A percentile compares a stretch with the other conserved stretches of the same genome.
Conservation (phyloP, 768 basidiomycete genomes). For the Gymnopilus dilepis region DNA sequence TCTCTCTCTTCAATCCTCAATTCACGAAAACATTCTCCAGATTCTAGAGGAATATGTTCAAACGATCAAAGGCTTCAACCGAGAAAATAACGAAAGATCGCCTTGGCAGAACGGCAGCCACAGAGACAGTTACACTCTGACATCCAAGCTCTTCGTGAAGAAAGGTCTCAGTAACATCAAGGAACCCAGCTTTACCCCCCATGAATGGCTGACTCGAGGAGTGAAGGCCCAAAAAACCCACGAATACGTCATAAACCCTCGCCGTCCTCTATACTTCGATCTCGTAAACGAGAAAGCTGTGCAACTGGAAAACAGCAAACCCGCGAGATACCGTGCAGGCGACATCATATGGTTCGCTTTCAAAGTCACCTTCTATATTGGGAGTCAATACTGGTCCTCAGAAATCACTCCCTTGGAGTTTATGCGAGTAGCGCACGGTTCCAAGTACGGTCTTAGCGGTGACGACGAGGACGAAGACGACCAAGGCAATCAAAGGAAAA, state of each 20-base stretch:
- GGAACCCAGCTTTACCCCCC: background rate
- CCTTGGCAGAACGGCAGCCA: background rate
- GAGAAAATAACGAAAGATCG: background rate
- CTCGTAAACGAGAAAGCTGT: background rate
- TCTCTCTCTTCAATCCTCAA: too few relatives aligned
- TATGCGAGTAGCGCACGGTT: background rate
- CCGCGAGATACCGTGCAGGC: background rate
- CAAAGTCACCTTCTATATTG: background rate
- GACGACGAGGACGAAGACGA: too few relatives aligned
- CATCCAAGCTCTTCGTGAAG: background rate
- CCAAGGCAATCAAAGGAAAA: too few relatives aligned
- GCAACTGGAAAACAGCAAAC: background rate
- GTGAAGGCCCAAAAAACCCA: background rate
- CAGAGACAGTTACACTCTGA: background rate
- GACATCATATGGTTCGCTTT: background rate
- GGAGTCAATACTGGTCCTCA: background rate
- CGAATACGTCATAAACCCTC: background rate
- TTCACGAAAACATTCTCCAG: too few relatives aligned
- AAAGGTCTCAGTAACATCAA: background rate
- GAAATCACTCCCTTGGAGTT: background rate
- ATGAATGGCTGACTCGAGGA: background rate
- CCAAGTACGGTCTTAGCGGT: too few relatives aligned
- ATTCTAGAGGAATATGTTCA: background rate
- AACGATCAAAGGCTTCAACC: background rate
- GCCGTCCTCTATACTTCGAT: background rate